Percentiles rank a stretch among this genome's conserved stretches.
phyloP scores from a whole-genome alignment of 495 filamentous ascomycete species.

The Lindgomyces ingoldianus region DNA sequence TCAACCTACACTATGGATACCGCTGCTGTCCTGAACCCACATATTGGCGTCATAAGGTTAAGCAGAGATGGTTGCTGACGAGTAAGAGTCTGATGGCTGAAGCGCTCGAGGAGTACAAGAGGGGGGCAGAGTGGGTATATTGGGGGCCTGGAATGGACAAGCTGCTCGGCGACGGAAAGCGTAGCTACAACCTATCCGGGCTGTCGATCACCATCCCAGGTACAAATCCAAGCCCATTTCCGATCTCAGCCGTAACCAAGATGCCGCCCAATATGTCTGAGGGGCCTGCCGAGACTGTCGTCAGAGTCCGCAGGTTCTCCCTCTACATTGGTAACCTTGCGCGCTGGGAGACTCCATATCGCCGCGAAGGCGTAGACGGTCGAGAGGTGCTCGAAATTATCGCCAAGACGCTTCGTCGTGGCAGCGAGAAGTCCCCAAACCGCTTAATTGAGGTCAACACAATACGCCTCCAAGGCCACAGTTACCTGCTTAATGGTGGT shows the following conservation, averaged over 20 bases:
- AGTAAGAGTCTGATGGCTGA: not conserved
- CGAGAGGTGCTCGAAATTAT: not conserved
- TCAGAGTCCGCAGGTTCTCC: not conserved
- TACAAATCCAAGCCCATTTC: not conserved
- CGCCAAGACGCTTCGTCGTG: not conserved
- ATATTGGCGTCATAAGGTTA: not conserved
- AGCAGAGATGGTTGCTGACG: not conserved
- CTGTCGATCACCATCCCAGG: not conserved
- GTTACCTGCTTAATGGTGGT: not conserved
- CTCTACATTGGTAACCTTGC: not conserved
- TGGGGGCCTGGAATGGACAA: not conserved
- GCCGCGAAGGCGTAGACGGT: not conserved
- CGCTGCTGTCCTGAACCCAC: not conserved
- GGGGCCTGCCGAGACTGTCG: too few species aligned
- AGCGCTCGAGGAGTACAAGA: not conserved
- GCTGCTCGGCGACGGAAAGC: not conserved
- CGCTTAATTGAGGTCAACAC: not conserved
- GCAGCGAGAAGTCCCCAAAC: not conserved
- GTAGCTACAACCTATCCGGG: not conserved
- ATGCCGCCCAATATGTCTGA: not conserved
- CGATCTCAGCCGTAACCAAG: not conserved
- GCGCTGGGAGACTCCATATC: not conserved
- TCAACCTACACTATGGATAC: not conserved
- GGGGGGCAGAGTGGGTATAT: not conserved
- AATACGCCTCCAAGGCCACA: not conserved